A percentile compares a stretch with the other conserved stretches of the same genome.
phyloP scores from a whole-genome alignment of 345 rosid species.

The Lenwebbia sp. region DNA sequence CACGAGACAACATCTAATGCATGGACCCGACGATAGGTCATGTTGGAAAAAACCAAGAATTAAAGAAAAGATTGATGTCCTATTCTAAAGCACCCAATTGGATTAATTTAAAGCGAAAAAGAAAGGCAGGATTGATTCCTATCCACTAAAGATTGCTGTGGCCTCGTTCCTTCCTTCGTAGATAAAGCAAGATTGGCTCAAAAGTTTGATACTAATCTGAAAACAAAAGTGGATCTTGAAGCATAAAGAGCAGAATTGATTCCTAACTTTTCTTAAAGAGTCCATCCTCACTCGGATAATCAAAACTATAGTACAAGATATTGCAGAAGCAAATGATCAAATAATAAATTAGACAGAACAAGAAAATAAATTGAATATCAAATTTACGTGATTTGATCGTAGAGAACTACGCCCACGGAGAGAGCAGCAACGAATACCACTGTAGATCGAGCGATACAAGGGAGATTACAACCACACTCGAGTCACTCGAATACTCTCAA shows the following conservation, averaged over 20 bases:
- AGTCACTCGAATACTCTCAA: too few species aligned
- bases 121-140: background rate
- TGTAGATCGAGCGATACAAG: too few species aligned
- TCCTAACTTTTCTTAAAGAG: background rate
- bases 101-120: background rate
- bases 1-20: background rate
- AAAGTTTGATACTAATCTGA: background rate
- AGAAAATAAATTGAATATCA: too few species aligned
- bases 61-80: background rate
- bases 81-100: background rate
- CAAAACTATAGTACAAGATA: background rate
- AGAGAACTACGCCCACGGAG: rapidly evolving
- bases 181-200: background rate
- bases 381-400: too few species aligned
- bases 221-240: background rate
- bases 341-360: too few species aligned
- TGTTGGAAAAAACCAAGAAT: background rate
- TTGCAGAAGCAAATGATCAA: background rate
- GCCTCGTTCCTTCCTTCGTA: background rate
- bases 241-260: background rate
- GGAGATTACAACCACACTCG: too few species aligned
- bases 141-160: background rate
- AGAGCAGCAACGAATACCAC: too few species aligned
- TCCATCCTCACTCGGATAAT: background rate
- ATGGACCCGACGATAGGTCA: background rate